These are phyloP conservation scores for Raphanus sativus DNA, from an alignment of 345 rosid species.

Conservation along the genomic window DNA sequence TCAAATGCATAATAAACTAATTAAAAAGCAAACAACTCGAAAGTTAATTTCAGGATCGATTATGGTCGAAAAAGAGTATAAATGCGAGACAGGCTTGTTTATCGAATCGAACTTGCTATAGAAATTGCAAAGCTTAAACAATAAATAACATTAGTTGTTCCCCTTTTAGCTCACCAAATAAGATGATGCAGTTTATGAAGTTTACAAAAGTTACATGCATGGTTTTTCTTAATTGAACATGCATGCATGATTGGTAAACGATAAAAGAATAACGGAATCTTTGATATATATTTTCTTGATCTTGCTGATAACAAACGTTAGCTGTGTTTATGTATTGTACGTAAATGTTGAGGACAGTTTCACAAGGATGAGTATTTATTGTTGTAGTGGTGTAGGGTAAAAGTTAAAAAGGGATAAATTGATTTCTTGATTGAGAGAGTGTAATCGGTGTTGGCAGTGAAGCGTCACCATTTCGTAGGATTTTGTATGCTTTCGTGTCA, in stretches of 20 bases:
- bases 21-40: background rate
- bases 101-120: background rate
- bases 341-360: conserved; percentile 2
- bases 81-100: background rate
- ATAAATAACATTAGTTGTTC: background rate
- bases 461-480: conserved; percentile 15
- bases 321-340: background rate
- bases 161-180: background rate
- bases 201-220: background rate
- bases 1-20: background rate
- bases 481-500: conserved; percentile 35
- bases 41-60: background rate
- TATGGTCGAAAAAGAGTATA: background rate
- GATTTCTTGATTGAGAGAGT: conserved; percentile 27
- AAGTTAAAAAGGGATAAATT: conserved; percentile 15
- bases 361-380: conserved; percentile 27
- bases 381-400: conserved; percentile 24
- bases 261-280: background rate
- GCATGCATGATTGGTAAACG: background rate
- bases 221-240: background rate
- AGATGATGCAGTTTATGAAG: background rate
- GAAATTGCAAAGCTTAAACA: background rate
- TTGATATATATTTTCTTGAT: background rate
- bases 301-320: background rate
- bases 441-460: background rate